Percentiles rank a stretch among this genome's conserved stretches.
Evolutionary conservation across 129 eudicot species (phyloP).

Genomic region (Ambrosia artemisiifolia): DNA sequence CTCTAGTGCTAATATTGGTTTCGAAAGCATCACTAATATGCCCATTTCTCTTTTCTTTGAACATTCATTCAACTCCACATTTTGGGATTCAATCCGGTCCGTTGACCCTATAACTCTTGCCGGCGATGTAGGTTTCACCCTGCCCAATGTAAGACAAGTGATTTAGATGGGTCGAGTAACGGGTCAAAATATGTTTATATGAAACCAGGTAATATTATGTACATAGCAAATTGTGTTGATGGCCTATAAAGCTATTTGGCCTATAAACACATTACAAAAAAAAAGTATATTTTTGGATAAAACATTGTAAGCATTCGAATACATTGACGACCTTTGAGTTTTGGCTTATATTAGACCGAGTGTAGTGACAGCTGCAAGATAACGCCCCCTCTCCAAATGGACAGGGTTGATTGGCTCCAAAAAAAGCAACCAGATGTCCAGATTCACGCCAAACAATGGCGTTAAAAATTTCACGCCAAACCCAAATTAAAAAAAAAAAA

Average conservation of each 20-base stretch:
- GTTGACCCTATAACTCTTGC: slow-evolving; percentile 46
- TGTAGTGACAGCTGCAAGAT: too few relatives aligned
- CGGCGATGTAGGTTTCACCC: slow-evolving; percentile 64
- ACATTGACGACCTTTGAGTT: too few relatives aligned
- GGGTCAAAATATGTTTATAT: neutral
- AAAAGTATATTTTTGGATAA: neutral
- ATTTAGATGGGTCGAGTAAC: neutral
- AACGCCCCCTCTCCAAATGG: too few relatives aligned
- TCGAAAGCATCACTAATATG: slow-evolving; percentile 72
- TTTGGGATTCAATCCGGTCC: slow-evolving; percentile 26
- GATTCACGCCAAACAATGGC: too few relatives aligned
- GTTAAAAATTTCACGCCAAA: too few relatives aligned
- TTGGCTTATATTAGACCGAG: too few relatives aligned
- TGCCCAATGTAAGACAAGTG: slow-evolving; percentile 14
- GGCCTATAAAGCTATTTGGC: too few relatives aligned
- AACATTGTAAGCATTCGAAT: too few relatives aligned
- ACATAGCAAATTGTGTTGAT: neutral
- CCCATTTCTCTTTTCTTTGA: slow-evolving; percentile 42
- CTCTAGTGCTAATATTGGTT: slow-evolving; percentile 77
- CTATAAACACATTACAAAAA: neutral
- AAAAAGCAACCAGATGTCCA: too few relatives aligned
- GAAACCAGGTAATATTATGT: neutral
- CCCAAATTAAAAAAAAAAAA: too few relatives aligned
- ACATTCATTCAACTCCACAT: slow-evolving; percentile 18
- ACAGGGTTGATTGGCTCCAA: too few relatives aligned